Evolutionary conservation across 2,329 filamentous ascomycete species (phyloP).

Genomic region (Fusarium albidum): DNA sequence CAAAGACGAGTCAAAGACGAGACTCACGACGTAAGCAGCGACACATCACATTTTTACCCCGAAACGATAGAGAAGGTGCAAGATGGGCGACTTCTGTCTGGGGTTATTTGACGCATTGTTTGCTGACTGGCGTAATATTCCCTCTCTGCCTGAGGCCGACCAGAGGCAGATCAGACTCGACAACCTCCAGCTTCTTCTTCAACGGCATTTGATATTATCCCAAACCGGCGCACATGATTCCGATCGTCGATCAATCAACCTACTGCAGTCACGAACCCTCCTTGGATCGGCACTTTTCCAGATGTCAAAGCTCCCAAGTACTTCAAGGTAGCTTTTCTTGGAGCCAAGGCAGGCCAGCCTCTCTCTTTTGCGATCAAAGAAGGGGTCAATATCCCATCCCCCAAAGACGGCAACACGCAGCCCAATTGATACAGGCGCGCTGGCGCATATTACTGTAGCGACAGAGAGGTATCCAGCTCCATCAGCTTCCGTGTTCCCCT

Average conservation of each 20-base stretch:
- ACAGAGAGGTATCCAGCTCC: no score
- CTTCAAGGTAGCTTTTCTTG: background rate
- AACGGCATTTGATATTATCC: conserved; percentile 19
- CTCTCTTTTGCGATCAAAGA: conserved; percentile 17
- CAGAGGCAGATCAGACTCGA: no score
- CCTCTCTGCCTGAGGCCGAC: conserved; percentile 24
- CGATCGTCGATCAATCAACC: conserved; percentile 32
- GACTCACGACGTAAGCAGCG: conserved; percentile 22
- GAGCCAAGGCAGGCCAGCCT: conserved; percentile 25
- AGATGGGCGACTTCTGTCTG: conserved; percentile 15
- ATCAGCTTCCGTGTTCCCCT: no score
- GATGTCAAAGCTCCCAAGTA: conserved; percentile 22
- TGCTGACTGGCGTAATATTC: conserved; percentile 24
- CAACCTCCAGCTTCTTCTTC: conserved; percentile 8
- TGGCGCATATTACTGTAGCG: background rate
- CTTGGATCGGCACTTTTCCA: conserved; percentile 21
- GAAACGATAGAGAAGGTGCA: conserved; percentile 17
- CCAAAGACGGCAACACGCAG: conserved; percentile 13
- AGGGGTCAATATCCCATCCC: conserved; percentile 18
- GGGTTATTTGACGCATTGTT: conserved; percentile 17
- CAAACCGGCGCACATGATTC: conserved; percentile 11
- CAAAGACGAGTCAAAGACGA: conserved; percentile 6
- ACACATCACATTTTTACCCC: conserved; percentile 31
- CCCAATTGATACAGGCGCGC: conserved; percentile 28
- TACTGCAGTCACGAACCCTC: conserved; percentile 15